Evolutionary conservation across 2,329 filamentous ascomycete species (phyloP), one percentile per base, ranked within the genome.

Genomic region (Fusarium pseudoanthophilum): DNA sequence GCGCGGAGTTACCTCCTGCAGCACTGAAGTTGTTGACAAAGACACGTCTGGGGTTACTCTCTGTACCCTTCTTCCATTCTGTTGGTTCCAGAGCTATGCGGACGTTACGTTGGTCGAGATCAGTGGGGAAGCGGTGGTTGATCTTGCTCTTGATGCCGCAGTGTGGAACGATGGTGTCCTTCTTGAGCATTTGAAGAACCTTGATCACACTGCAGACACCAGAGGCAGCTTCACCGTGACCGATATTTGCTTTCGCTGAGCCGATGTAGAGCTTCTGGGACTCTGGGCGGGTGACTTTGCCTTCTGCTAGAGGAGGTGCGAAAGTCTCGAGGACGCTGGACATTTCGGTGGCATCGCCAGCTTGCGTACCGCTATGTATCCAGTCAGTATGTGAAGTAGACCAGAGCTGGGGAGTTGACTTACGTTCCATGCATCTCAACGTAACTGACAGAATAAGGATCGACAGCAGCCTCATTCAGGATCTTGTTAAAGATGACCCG

Each of bases 331-430:
- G 89, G 51, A 97, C 93, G 0, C 92, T 94, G 2, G 89, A 85
- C 92, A 96, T 95, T 80, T 97, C 95, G 4, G 90, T 92, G 5
- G 91, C 91, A 78, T 97, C 95, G 63, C 94, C 95, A 42, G 93
- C 94, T 80, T 97, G 94, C 15, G 46, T 49, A 5, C 46, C 46
- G 21, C 46, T 49, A 14, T 32, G 7, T 0, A 32, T 0, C 1
- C 7, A 15, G n/a, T 49, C 3, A 49, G 46, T 18, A 32, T 2
- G 2, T 24, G 2, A 32, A 1, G 5, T 5, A 13, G 7, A 18
- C 2, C 3, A 2, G 2, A 13, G 11, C 7, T 14, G 5, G 5
- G 7, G 3, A n/a, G 0, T 18, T 10, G 11, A 63, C 68, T 71
- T 26, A 64, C 69, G 70, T 72, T 45, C 95, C 95, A 80, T 97